phyloP scores from a whole-genome alignment of 2,329 filamentous ascomycete genomes.

The Penicillium sp. region DNA sequence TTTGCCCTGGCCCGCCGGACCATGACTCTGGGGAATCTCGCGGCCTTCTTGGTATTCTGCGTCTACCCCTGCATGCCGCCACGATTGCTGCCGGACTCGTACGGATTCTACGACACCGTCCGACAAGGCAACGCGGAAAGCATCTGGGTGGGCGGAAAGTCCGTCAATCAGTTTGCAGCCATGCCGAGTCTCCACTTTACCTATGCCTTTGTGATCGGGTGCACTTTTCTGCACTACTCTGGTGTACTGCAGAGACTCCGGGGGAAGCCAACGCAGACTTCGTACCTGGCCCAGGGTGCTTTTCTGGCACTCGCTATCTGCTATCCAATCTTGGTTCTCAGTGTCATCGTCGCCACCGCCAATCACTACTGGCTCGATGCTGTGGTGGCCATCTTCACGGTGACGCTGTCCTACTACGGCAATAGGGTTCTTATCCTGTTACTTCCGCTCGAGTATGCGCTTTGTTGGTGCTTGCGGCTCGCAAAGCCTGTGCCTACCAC shows the following conservation, averaged over 20 bases:
- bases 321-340: constrained; percentile 50
- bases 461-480: constrained; percentile 48
- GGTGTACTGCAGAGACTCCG: constrained; percentile 47
- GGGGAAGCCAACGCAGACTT: constrained; percentile 41
- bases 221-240: constrained; percentile 53
- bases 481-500: constrained; percentile 45
- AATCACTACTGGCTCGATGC: constrained; percentile 59
- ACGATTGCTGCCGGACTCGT: constrained; percentile 57
- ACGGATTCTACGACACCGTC: constrained; percentile 60
- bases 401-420: constrained; percentile 46
- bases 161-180: constrained; percentile 56
- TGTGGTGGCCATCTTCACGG: constrained; percentile 48
- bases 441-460: constrained; percentile 50
- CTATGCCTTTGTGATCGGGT: constrained; percentile 55
- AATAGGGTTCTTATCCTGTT: constrained; percentile 52
- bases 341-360: constrained; percentile 55
- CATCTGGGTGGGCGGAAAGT: constrained; percentile 55
- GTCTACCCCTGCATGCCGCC: constrained; percentile 63
- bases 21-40: constrained; percentile 59
- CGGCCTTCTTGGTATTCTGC: constrained; percentile 61
- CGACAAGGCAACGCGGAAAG: constrained; percentile 53
- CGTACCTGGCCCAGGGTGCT: constrained; percentile 41
- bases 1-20: constrained; percentile 58
- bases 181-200: constrained; percentile 59
- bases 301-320: constrained; percentile 47